Evolutionary conservation across 2,329 filamentous ascomycete species (phyloP).

Genomic region (Elsinoe australis): DNA sequence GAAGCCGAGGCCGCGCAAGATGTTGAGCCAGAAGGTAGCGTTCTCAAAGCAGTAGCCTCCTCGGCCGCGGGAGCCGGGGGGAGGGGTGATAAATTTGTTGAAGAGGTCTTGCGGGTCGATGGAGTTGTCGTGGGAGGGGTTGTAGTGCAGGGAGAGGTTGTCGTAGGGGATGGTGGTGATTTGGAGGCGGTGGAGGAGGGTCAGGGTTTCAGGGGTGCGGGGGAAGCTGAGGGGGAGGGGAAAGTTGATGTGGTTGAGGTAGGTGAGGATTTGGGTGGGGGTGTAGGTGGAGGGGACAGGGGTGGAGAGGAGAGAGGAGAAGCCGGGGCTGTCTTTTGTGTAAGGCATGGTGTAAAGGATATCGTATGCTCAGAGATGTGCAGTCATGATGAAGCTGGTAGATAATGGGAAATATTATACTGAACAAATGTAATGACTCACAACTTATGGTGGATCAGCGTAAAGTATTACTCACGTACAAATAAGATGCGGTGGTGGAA

Average conservation of each 20-base stretch:
- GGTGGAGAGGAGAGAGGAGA: background rate
- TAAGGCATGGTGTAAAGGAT: background rate
- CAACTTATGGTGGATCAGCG: too few species aligned
- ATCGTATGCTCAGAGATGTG: too few species aligned
- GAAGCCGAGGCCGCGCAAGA: slow-evolving; percentile 48
- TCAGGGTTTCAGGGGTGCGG: background rate
- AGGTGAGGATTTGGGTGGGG: slow-evolving; percentile 6
- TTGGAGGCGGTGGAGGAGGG: slow-evolving; percentile 28
- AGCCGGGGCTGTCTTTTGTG: background rate
- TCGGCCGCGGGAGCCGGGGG: slow-evolving; percentile 29
- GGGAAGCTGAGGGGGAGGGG: slow-evolving; percentile 4
- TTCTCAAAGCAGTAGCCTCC: slow-evolving; percentile 58
- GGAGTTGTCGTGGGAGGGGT: slow-evolving; percentile 41
- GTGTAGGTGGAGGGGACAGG: slow-evolving; percentile 2
- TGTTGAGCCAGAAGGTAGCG: slow-evolving; percentile 44
- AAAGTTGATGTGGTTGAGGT: slow-evolving; percentile 9
- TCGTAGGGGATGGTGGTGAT: slow-evolving; percentile 48
- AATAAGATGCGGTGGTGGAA: too few species aligned
- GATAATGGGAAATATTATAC: background rate
- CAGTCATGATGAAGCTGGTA: too few species aligned
- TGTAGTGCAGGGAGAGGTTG: slow-evolving; percentile 50
- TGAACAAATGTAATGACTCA: background rate
- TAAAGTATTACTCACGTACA: too few species aligned
- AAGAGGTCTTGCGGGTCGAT: slow-evolving; percentile 45
- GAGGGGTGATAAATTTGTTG: slow-evolving; percentile 40